A percentile compares a stretch with the other conserved stretches of the same genome.
Conservation (phyloP, 140 eudicot species). For the Cichorium intybus region DNA sequence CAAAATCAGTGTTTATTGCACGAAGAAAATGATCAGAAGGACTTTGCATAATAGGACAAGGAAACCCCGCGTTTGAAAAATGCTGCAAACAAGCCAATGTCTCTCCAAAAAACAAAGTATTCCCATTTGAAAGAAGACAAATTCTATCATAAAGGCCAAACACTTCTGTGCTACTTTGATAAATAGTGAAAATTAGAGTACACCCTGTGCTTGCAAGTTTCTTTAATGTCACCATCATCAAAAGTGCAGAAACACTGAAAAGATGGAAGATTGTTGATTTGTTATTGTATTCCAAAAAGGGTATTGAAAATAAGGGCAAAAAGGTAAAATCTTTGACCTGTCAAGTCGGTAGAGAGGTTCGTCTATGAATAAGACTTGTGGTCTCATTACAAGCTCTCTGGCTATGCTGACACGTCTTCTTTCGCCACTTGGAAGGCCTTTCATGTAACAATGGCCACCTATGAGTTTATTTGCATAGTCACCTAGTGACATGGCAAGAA, state of each 20-base stretch:
- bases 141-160: conserved; percentile 96
- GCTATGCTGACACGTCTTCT: conserved; percentile 93
- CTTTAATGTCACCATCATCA: conserved; percentile 98
- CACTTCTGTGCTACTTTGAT: conserved; percentile 98
- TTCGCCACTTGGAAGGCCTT: conserved; percentile 93
- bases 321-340: conserved; percentile 44
- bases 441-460: conserved; percentile 88
- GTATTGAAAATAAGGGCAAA: background rate
- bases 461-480: conserved; percentile 89
- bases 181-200: conserved; percentile 77
- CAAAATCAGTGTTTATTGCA: conserved; percentile 94
- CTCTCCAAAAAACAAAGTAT: conserved; percentile 93
- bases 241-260: conserved; percentile 90
- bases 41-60: conserved; percentile 99
- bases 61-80: conserved; percentile 98
- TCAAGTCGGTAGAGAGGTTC: conserved; percentile 97
- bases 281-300: background rate
- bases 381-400: conserved; percentile 91
- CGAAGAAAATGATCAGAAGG: conserved; percentile 98
- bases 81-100: conserved; percentile 99
- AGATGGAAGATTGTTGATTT: background rate
- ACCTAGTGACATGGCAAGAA: conserved; percentile 84
- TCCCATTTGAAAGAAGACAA: conserved; percentile 94
- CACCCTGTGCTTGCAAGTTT: conserved; percentile 94
- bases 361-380: conserved; percentile 78